These are phyloP conservation scores for Apiospora aurea DNA, from an alignment of 2,329 filamentous ascomycete genomes.

Conservation along the genomic window DNA sequence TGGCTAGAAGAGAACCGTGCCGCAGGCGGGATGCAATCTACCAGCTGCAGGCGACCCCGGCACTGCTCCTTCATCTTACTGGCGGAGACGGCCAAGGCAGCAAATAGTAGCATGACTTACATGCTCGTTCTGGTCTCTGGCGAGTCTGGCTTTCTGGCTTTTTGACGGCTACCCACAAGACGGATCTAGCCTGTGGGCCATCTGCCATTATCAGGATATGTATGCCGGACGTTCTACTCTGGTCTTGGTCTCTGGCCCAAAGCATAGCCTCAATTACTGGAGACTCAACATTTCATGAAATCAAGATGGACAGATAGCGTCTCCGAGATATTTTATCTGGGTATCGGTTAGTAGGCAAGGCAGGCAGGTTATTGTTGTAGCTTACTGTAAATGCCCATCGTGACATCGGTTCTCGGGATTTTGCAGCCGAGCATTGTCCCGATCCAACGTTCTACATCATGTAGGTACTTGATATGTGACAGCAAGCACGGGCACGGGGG, in stretches of 20 bases:
- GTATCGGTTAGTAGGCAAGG: not conserved
- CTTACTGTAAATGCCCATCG: constrained; percentile 4
- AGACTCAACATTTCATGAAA: not conserved
- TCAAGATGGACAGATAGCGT: not conserved
- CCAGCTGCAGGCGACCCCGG: constrained; percentile 13
- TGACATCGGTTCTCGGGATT: constrained; percentile 10
- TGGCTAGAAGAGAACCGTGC: constrained; percentile 1
- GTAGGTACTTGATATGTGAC: constrained; percentile 20
- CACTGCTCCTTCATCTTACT: constrained; percentile 4
- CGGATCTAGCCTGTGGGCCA: constrained; percentile 18
- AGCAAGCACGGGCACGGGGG: not conserved
- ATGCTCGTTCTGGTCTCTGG: not conserved
- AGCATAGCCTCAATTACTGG: constrained; percentile 16
- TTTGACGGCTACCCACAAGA: constrained; percentile 12
- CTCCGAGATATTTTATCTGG: not conserved
- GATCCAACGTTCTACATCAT: constrained; percentile 16
- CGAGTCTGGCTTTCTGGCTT: not conserved
- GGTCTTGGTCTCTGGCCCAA: not conserved
- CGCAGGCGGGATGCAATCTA: constrained; percentile 20
- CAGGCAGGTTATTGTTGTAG: not conserved
- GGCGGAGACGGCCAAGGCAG: constrained; percentile 13
- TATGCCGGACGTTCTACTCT: not conserved
- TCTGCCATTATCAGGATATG: constrained; percentile 11
- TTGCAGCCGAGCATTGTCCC: constrained; percentile 15
- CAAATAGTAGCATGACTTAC: constrained; percentile 19